Base-by-base conservation (phyloP, 116 monocot species). In the Iris pallida region DNA sequence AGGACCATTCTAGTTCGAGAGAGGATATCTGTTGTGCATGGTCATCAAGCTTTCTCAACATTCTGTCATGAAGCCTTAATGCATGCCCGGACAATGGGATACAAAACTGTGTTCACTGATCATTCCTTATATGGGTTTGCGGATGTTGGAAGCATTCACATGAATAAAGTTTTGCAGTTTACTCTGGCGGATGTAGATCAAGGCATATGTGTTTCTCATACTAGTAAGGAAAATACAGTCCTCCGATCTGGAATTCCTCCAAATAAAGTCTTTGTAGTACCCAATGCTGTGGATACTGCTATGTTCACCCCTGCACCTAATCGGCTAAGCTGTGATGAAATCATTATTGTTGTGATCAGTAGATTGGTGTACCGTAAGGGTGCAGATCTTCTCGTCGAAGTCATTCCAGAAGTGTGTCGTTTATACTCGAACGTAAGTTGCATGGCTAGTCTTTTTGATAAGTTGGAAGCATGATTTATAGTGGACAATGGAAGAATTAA, bases 201-300 rank as follows among this genome's bases (percentile, higher is more conserved):
- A 58, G 95, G 88, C 11, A 95, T 91, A 74, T 95, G 95, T 77
- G 95, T 95, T 57, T 91, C 91, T 57, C 95, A 95, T 63, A 95
- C 95, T 46, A 95, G 95, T 67, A 95, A 91, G 73, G 95, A 95
- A 68, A 95, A 95, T 77, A 95, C 95, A 1, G 95, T 95, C 18
- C 59, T 95, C 59, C 66, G 95, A 16, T 95, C 95, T 14, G 91
- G 95, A 55, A 80, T 95, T 72, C 73, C 71, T 68, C 91, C 95
- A 15, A 86, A 86, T 42, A 91, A 82, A 52, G 95, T 95, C 16
- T 95, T 88, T 79, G 82, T 95, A 16, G 80, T 95, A 67, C 95
- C 95, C n/a, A 95, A 95, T 84, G 95, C 95, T 52, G 95, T 95
- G 45, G 95, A 95, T 71, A 88, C 95, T 60, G 84, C 91, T 17